phyloP scores from a whole-genome alignment of 1,284 basidiomycete genomes.

The Melanopsichium pennsylvanicum region DNA sequence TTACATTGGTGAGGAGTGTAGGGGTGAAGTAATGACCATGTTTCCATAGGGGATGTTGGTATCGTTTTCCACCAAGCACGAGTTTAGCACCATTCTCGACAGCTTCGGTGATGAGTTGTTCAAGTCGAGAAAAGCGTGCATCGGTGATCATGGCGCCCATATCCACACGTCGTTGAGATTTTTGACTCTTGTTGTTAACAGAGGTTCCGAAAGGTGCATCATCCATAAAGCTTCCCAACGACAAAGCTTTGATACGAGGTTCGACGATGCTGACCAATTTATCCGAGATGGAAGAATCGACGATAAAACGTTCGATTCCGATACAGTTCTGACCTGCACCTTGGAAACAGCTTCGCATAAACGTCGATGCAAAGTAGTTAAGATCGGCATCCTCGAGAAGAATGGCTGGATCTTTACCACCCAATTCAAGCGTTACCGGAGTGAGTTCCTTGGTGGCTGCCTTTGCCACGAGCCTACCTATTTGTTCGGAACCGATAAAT shows the following conservation, averaged over 20 bases:
- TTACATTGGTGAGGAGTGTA: slow-evolving; percentile 84
- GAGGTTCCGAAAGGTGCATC: slow-evolving; percentile 48
- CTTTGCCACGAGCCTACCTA: slow-evolving; percentile 83
- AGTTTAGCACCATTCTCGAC: slow-evolving; percentile 77
- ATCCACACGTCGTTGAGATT: slow-evolving; percentile 71
- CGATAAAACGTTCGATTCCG: slow-evolving; percentile 87
- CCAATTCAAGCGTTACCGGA: slow-evolving; percentile 88
- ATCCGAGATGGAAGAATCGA: slow-evolving; percentile 78
- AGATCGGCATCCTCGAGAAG: slow-evolving; percentile 69
- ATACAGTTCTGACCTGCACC: slow-evolving; percentile 93
- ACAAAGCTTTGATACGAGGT: slow-evolving; percentile 49
- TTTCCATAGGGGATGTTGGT: slow-evolving; percentile 73
- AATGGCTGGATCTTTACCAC: slow-evolving; percentile 72
- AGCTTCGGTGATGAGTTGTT: slow-evolving; percentile 77
- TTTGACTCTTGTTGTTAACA: background rate
- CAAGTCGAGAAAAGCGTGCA: slow-evolving; percentile 75
- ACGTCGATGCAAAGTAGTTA: slow-evolving; percentile 68
- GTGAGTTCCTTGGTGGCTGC: slow-evolving; percentile 85
- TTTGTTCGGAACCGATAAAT: slow-evolving; percentile 90
- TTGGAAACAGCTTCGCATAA: slow-evolving; percentile 69
- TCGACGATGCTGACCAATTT: slow-evolving; percentile 70
- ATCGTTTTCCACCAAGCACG: slow-evolving; percentile 74
- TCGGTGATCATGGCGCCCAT: slow-evolving; percentile 81
- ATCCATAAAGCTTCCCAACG: slow-evolving; percentile 56
- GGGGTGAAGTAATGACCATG: slow-evolving; percentile 82